Evolutionary conservation across 345 rosid genomes (phyloP), one percentile per base, ranked within the genome.

Genomic region (Salix brachista): DNA sequence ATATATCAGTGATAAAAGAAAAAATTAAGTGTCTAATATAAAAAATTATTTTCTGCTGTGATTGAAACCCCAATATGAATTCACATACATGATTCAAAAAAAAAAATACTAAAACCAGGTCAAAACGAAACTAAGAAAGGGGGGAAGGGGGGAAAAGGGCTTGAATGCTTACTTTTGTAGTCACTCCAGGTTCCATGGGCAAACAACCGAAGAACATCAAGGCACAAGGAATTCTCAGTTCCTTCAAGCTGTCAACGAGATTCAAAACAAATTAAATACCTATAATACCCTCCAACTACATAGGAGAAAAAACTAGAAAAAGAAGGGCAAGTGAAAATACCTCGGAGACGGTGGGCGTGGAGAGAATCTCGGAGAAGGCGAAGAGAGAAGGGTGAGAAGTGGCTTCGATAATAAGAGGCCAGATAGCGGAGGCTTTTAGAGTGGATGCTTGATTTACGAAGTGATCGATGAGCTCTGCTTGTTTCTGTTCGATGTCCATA

Each of bases 141-240:
- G 30, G 46, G 54, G 8, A 13, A 10, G 4, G 6, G 13, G 34
- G 3, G 2, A 41, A 11, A 34, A 2, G 13, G 14, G 32, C 10
- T 2, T 18, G 5, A 46, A 46, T 9, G 39, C 80, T 84, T 87
- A 96, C 99, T 80, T 84, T 90, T 96, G 90, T 90, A 96, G 73
- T 96, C 97, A 74, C 84, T 87, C 98, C 98, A 94, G 17, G 97
- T 96, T 73, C 99, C 98, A 74, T 94, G 93, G 4, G 97, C 93
- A 84, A 92, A 96, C 89, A 94, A 81, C 17, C 90, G 87, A 66
- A 96, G 93, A 48, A 91, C 37, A 73, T 90, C 89, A 26, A 91
- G 86, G 76, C 86, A 83, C 7, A 71, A 46, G 25, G 94, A 87
- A 83, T 83, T 81, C 71, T 89, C 90, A 54, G 87, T 85, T 81